Evolutionary conservation across 2,329 filamentous ascomycete genomes (phyloP).

Genomic region (Aaosphaeria arxii): DNA sequence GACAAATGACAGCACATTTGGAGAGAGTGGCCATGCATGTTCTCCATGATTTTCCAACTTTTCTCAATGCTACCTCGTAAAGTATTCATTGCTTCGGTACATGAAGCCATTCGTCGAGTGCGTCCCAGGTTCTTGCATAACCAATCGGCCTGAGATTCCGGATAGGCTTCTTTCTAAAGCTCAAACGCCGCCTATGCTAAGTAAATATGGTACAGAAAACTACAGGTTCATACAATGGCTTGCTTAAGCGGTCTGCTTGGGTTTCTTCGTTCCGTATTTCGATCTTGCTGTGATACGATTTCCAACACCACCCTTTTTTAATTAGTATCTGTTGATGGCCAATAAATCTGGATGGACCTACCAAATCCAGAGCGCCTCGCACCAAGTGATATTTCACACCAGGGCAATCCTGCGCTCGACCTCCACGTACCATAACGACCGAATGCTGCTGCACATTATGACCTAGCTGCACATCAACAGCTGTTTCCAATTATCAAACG

Average conservation of each 20-base stretch:
- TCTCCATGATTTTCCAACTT: too few relatives aligned
- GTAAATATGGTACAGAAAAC: constrained; percentile 25
- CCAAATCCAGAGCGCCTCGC: constrained; percentile 87
- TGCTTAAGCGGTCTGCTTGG: constrained; percentile 56
- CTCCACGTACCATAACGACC: constrained; percentile 92
- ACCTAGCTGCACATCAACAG: constrained; percentile 44
- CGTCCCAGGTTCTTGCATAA: too few relatives aligned
- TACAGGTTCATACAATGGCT: neutral
- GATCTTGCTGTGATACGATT: constrained; percentile 81
- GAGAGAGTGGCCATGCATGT: too few relatives aligned
- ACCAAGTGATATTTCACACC: constrained; percentile 96
- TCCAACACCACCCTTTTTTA: constrained; percentile 76
- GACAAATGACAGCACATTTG: too few relatives aligned
- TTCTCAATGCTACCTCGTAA: too few relatives aligned
- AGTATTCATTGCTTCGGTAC: too few relatives aligned
- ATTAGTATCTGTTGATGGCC: constrained; percentile 15
- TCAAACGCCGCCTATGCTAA: constrained; percentile 23
- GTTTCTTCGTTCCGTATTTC: constrained; percentile 99
- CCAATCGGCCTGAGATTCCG: neutral
- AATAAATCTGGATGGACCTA: constrained; percentile 47
- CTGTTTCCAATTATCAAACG: neutral
- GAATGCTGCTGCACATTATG: constrained; percentile 99
- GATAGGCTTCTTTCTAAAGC: neutral
- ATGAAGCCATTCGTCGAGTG: too few relatives aligned
- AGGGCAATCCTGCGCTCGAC: constrained; percentile 92